Base-by-base conservation (phyloP, 2,329 filamentous ascomycete species). In the Cytospora mali region DNA sequence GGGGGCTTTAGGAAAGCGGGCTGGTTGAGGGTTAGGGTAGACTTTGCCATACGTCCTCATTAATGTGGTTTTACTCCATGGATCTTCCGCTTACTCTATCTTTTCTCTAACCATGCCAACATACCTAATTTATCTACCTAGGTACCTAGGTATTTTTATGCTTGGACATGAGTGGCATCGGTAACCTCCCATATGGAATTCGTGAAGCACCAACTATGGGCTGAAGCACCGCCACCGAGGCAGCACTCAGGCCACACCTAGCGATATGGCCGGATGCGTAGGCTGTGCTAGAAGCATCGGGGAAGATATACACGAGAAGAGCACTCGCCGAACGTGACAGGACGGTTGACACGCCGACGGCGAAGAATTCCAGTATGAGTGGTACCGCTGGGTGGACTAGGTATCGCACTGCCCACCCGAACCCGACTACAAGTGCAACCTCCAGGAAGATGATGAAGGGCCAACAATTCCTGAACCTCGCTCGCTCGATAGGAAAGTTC, bases 251-350 rank as follows among this genome's bases (percentile, higher is more conserved):
- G n/a, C 83, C 71, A 69, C 85, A 88, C 27, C 85, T 75, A 5
- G 82, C 78, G 4, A 88, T 72, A 62, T 88, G 87, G 61, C 85
- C 86, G 1, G 84, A 81, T 0, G 85, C 84, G 1, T 83, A 86
- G 0, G 81, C 82, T 0, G 83, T 85, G 0, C 83, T 83, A 0
- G 84, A 83, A 4, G 79, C 78, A 23, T 80, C 73, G 0, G 84
- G 84, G 63, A 86, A 84, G 1, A 88, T 74, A 64, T 88, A 86
- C 0, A 88, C 81, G 29, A 88, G 77, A 6, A 89, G 71, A 0
- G 84, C 84, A 61, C 81, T 84, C 14, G 86, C 75, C 46, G 86
- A 79, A 64, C 82, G 84, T 70, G 88, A 88, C 0, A 83, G 79
- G 2, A 82, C 83, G 1, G 85, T 86, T 18, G 84, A 77, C 21